phyloP scores from a whole-genome alignment of 2,329 filamentous ascomycete genomes.

The Rutstroemia sp. region DNA sequence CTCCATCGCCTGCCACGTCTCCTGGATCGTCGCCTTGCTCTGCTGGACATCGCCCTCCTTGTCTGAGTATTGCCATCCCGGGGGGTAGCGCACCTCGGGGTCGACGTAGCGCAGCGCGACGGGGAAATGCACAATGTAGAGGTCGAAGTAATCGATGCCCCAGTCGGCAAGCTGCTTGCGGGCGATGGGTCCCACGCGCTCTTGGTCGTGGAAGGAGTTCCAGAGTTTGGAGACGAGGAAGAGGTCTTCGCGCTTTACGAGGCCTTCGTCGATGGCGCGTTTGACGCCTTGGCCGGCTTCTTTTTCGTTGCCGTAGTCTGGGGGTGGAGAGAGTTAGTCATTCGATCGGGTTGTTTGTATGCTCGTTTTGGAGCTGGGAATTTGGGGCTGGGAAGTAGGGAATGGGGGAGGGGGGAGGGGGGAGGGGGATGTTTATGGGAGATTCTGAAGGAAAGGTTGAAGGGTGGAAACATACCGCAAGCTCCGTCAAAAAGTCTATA shows the following conservation, averaged over 20 bases:
- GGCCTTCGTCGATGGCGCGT: slow-evolving; percentile 71
- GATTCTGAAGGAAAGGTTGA: background rate
- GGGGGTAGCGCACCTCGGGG: slow-evolving; percentile 70
- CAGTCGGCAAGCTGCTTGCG: slow-evolving; percentile 74
- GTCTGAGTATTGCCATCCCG: slow-evolving; percentile 65
- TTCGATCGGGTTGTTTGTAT: background rate
- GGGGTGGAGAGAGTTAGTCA: background rate
- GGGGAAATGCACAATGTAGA: slow-evolving; percentile 87
- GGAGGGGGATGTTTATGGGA: background rate
- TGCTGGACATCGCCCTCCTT: slow-evolving; percentile 49
- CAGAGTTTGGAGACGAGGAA: slow-evolving; percentile 92
- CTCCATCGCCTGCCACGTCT: slow-evolving; percentile 82
- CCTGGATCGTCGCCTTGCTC: slow-evolving; percentile 65
- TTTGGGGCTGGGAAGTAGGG: background rate
- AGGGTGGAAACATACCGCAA: slow-evolving; percentile 37
- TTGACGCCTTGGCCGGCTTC: slow-evolving; percentile 70
- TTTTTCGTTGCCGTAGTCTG: slow-evolving; percentile 78
- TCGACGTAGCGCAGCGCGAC: slow-evolving; percentile 80
- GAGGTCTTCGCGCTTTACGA: slow-evolving; percentile 78
- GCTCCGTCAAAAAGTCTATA: slow-evolving; percentile 56
- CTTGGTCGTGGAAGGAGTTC: slow-evolving; percentile 82
- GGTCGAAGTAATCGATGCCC: slow-evolving; percentile 83
- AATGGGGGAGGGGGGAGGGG: too few species aligned
- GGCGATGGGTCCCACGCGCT: slow-evolving; percentile 68
- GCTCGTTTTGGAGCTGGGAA: too few species aligned